These are phyloP conservation scores for Quercus variabilis DNA, from an alignment of 306 rosid species.

Conservation along the genomic window DNA sequence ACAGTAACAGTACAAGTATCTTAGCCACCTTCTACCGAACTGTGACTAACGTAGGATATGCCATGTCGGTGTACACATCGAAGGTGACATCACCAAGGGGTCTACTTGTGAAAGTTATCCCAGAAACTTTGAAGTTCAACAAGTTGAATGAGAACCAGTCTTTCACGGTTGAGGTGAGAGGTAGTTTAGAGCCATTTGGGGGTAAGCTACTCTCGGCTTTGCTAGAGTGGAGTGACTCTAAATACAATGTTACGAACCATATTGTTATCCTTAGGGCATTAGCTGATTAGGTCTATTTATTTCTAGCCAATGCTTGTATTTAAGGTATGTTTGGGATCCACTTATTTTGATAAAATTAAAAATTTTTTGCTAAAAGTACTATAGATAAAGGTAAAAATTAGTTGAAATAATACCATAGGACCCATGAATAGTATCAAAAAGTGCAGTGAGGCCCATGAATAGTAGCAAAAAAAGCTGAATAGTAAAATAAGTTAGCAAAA, in stretches of 20 bases:
- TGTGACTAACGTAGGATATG: conserved; percentile 61
- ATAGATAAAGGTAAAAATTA: no score
- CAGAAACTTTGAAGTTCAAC: conserved; percentile 41
- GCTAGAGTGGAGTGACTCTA: conserved; percentile 64
- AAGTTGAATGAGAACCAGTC: conserved; percentile 29
- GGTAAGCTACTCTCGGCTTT: conserved; percentile 19
- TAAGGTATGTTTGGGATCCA: no score
- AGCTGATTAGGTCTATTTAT: neutral
- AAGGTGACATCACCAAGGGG: conserved; percentile 48
- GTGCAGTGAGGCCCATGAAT: no score
- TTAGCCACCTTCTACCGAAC: conserved; percentile 55
- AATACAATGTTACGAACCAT: conserved; percentile 55
- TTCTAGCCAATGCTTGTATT: neutral
- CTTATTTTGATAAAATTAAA: no score
- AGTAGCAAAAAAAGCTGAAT: no score
- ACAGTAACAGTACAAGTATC: conserved; percentile 11
- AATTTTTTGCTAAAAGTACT: no score
- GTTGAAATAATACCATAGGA: no score
- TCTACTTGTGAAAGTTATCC: conserved; percentile 47
- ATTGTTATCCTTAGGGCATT: conserved; percentile 37
- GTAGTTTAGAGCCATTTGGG: conserved; percentile 27
- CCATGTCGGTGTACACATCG: conserved; percentile 50
- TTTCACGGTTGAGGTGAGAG: conserved; percentile 57
- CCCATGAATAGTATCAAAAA: no score
- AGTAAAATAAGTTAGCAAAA: no score